phyloP scores from a whole-genome alignment of 1,284 basidiomycete species.

The Heimioporus retisporus region DNA sequence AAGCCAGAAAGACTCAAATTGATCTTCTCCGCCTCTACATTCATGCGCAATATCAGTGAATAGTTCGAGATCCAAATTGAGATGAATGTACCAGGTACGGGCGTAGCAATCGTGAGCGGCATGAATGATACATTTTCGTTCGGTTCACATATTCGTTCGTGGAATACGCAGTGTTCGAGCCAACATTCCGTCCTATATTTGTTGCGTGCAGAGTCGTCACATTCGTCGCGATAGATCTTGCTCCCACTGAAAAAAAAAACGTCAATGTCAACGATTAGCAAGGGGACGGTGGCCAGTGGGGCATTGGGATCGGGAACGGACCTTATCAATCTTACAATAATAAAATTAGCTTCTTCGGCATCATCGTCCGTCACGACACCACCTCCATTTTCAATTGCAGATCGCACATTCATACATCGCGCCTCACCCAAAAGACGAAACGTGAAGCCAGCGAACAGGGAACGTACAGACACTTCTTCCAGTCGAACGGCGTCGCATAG shows the following conservation, averaged over 20 bases:
- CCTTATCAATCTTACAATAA: constrained; percentile 80
- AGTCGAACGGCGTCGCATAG: constrained; percentile 16
- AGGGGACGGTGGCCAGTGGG: background rate
- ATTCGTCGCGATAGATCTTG: constrained; percentile 64
- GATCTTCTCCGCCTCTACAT: constrained; percentile 61
- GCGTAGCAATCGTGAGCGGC: constrained; percentile 64
- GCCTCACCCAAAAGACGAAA: constrained; percentile 76
- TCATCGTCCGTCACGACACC: constrained; percentile 58
- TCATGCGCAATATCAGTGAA: constrained; percentile 9
- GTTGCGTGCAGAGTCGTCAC: constrained; percentile 50
- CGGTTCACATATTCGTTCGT: constrained; percentile 67
- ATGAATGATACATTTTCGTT: constrained; percentile 72
- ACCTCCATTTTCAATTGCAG: constrained; percentile 67
- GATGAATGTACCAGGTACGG: constrained; percentile 58
- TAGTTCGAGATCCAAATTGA: background rate
- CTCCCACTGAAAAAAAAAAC: constrained; percentile 63
- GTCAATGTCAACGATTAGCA: background rate
- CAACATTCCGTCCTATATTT: constrained; percentile 86
- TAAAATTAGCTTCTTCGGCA: constrained; percentile 63
- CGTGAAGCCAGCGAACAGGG: constrained; percentile 62
- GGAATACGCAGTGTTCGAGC: constrained; percentile 81
- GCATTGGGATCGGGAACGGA: constrained; percentile 36
- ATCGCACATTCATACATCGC: constrained; percentile 59
- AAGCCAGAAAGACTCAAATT: constrained; percentile 77
- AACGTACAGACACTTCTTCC: constrained; percentile 7